Conservation (phyloP, 805 yeast species). For the Starmerella floricola region DNA sequence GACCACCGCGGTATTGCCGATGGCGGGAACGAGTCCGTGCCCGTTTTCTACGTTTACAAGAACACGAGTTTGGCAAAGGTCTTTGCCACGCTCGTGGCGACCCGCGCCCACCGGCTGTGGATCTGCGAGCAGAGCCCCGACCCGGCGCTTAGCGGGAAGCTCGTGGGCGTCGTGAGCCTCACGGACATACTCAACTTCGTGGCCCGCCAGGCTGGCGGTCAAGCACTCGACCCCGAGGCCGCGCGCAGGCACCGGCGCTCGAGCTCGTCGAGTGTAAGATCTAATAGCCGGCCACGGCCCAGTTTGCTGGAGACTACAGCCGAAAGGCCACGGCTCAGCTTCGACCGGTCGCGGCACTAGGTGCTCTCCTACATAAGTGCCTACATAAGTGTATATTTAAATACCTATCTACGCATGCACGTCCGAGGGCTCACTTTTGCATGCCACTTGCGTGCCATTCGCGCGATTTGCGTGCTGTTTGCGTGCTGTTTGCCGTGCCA, state of each 20-base stretch:
- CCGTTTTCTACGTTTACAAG: slow-evolving; percentile 84
- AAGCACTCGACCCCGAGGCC: slow-evolving; percentile 58
- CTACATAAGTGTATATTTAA: too few species aligned
- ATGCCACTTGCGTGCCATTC: background rate
- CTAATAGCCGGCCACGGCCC: slow-evolving; percentile 19
- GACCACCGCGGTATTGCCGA: slow-evolving; percentile 82
- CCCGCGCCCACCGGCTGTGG: slow-evolving; percentile 69
- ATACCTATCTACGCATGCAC: too few species aligned
- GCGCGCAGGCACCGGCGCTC: slow-evolving; percentile 79
- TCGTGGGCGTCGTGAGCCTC: slow-evolving; percentile 82
- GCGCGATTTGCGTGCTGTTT: background rate
- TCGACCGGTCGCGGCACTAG: slow-evolving; percentile 14
- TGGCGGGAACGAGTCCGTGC: slow-evolving; percentile 83
- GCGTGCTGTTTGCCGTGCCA: background rate
- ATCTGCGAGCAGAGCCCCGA: slow-evolving; percentile 29
- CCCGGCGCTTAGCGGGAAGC: slow-evolving; percentile 45
- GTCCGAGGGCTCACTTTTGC: background rate
- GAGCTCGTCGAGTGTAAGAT: slow-evolving; percentile 22
- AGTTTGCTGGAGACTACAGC: slow-evolving; percentile 12
- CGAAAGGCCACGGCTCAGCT: slow-evolving; percentile 15
- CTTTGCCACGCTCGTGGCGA: slow-evolving; percentile 89
- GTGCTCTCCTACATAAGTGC: background rate
- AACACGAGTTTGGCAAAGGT: slow-evolving; percentile 74
- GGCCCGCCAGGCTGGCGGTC: slow-evolving; percentile 60
- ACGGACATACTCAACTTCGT: slow-evolving; percentile 79